phyloP scores from a whole-genome alignment of 1,139 yeast genomes.

The Saccharomyces hybrid region DNA sequence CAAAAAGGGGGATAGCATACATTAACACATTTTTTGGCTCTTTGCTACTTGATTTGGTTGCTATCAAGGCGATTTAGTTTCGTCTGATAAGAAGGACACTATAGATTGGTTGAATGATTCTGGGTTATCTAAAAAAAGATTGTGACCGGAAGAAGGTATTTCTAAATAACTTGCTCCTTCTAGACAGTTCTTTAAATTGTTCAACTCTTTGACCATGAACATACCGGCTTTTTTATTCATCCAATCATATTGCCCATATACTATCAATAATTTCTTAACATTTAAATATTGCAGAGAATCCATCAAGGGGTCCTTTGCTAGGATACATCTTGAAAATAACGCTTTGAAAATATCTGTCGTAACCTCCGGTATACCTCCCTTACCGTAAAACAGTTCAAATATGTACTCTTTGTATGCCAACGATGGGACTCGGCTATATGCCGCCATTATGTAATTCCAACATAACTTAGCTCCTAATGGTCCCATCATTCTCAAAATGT shows the following conservation, averaged over 20 bases:
- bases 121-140: conserved; percentile 64
- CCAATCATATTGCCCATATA: conserved; percentile 76
- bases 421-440: conserved; percentile 44
- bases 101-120: conserved; percentile 42
- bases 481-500: conserved; percentile 44
- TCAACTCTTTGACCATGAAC: conserved; percentile 38
- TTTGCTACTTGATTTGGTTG: not conserved
- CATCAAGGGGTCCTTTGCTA: conserved; percentile 59
- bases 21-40: too few relatives aligned
- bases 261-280: conserved; percentile 43
- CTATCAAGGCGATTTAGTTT: not conserved
- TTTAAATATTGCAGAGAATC: conserved; percentile 45
- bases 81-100: not conserved
- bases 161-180: conserved; percentile 34
- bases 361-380: conserved; percentile 8
- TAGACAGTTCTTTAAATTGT: conserved; percentile 22
- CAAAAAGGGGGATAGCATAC: not conserved
- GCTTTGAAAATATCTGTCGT: conserved; percentile 51
- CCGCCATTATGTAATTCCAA: conserved; percentile 47
- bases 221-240: conserved; percentile 69
- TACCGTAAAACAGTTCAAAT: conserved; percentile 18
- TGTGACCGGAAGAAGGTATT: conserved; percentile 58
- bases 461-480: conserved; percentile 52
- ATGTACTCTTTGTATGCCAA: conserved; percentile 17
- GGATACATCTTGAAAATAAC: conserved; percentile 30